These are phyloP conservation scores for Fusarium citri DNA, from an alignment of 2,329 filamentous ascomycete genomes.

Conservation along the genomic window DNA sequence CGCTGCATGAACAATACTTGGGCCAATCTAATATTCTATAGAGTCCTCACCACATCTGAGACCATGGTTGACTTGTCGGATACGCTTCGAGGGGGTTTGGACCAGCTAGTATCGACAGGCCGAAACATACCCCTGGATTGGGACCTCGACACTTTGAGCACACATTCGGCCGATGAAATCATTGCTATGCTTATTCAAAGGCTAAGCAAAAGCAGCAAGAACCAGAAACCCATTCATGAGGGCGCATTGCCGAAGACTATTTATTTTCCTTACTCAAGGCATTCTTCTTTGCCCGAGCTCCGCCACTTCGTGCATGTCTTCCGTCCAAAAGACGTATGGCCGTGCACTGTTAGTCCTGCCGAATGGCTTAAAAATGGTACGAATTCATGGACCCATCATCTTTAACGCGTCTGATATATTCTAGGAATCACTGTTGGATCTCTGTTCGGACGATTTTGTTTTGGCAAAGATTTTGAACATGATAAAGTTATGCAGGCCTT, in stretches of 20 bases:
- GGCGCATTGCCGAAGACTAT: conserved; percentile 57
- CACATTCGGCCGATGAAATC: conserved; percentile 25
- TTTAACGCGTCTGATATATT: not conserved
- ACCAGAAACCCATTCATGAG: not conserved
- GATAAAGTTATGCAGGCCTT: conserved; percentile 68
- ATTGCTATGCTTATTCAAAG: conserved; percentile 28
- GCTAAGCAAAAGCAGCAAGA: conserved; percentile 2
- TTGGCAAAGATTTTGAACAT: conserved; percentile 69
- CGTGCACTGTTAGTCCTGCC: conserved; percentile 77
- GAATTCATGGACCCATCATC: no score
- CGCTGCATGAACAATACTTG: rapidly evolving
- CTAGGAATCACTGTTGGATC: conserved; percentile 69
- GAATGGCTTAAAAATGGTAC: conserved; percentile 69
- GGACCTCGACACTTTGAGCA: conserved; percentile 27
- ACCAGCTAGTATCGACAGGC: conserved; percentile 34
- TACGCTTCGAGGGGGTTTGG: conserved; percentile 29
- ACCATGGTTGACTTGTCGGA: conserved; percentile 16
- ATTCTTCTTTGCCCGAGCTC: conserved; percentile 87
- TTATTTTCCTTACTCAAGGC: conserved; percentile 85
- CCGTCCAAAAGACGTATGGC: conserved; percentile 80
- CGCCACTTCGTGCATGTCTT: conserved; percentile 76
- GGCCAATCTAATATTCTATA: conserved; percentile 18
- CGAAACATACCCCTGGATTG: conserved; percentile 46
- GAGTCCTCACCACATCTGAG: conserved; percentile 29
- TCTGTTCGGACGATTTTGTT: conserved; percentile 79